phyloP scores from a whole-genome alignment of 2,329 filamentous ascomycete species.

The Fusarium setosum region DNA sequence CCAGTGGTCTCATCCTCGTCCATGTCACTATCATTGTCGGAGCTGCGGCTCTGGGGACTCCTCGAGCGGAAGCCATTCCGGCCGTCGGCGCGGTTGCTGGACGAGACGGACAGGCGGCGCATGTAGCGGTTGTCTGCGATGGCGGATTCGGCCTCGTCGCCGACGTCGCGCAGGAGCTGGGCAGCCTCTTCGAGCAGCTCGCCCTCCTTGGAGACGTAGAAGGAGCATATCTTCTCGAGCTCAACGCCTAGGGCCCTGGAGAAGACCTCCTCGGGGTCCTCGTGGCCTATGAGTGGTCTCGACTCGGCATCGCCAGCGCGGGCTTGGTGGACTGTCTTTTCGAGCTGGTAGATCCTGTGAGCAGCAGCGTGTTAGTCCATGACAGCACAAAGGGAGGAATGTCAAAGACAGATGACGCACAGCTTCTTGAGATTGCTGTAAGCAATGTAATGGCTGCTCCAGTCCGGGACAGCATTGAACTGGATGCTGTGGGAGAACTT shows the following conservation, averaged over 20 bases:
- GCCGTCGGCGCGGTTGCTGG: constrained; percentile 19
- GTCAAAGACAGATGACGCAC: constrained; percentile 66
- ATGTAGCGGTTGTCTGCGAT: constrained; percentile 54
- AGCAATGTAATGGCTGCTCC: constrained; percentile 97
- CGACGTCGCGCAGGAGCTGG: constrained; percentile 79
- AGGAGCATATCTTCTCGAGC: constrained; percentile 92
- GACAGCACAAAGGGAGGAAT: not conserved
- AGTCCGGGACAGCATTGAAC: constrained; percentile 99
- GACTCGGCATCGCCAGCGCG: constrained; percentile 79
- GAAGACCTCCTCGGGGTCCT: constrained; percentile 86
- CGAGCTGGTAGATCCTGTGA: constrained; percentile 91
- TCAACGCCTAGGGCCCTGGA: constrained; percentile 85
- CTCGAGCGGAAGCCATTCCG: constrained; percentile 38
- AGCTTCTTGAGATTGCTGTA: constrained; percentile 99
- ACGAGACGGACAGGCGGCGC: constrained; percentile 46
- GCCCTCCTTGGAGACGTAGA: constrained; percentile 89
- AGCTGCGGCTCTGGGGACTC: constrained; percentile 57
- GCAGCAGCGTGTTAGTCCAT: constrained; percentile 17
- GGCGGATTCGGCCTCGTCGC: constrained; percentile 71
- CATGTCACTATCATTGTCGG: constrained; percentile 72
- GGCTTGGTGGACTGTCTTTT: constrained; percentile 81
- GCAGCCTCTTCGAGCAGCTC: constrained; percentile 87
- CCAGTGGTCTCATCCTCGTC: constrained; percentile 71
- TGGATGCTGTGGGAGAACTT: constrained; percentile 99
- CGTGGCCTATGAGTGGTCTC: constrained; percentile 80